Base-by-base conservation (phyloP, 1,139 yeast genomes). In the Debaryomyces robertsiae region DNA sequence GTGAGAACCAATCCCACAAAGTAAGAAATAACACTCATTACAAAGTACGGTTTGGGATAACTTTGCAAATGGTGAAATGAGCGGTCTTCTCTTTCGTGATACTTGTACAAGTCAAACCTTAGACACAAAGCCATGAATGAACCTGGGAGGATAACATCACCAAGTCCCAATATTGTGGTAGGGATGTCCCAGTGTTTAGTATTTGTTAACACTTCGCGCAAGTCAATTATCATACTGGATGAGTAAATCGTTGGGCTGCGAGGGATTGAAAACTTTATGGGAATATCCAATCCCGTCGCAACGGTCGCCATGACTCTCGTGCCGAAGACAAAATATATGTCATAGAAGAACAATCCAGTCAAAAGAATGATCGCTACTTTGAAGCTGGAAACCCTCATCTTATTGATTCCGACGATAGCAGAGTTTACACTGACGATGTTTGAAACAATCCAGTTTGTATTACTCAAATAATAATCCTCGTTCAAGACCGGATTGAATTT, bases 241-340 rank as follows among this genome's bases (percentile, higher is more conserved):
- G 14, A 6, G 9, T 37, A 37, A 7, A 31, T 27, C 3, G 29
- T 33, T 10, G 60, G 54, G 7, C 55, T 44, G 9, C 57, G 54
- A 4, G 86, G 86, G n/a, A 78, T 57, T 11, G 66, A 50, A n/a
- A 81, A 46, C 54, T 79, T 78, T 38, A 75, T 65, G 1, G 89
- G 89, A 9, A 77, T 65, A n/a, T 79, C 77, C 18, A 82, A 53
- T 6, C 55, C 58, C 3, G 74, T 70, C 3, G 88, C 89, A 15
- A 83, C 89, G 1, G 79, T 69, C 35, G 73, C 65, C 90, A 84
- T 83, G 9, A 81, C 67, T 36, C 76, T 70, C 0, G 86, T 74
- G 3, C 75, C 77, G 58, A 82, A 84, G 1, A 83, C 90, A 61
- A 84, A 84, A 53, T 73, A 81, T 30, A 81, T 70, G 54, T 84